These are phyloP conservation scores for Rosa lucieae DNA, from an alignment of 306 rosid species.

Conservation along the genomic window DNA sequence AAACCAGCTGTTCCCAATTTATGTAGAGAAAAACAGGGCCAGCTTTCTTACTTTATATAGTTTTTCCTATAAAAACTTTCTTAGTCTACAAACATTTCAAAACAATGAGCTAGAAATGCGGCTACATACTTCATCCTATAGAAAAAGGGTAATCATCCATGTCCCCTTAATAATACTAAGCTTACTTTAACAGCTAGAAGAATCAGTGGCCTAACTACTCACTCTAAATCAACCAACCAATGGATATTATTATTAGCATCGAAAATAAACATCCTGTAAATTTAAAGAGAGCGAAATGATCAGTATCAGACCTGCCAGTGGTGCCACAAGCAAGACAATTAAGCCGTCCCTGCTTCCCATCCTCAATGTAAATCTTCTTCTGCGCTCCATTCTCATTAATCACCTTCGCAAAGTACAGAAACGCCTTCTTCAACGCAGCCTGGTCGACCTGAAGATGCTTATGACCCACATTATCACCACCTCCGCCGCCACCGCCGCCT, in stretches of 20 bases:
- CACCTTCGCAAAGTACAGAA: conserved; percentile 57
- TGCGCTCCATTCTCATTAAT: conserved; percentile 58
- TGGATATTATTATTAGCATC: not conserved
- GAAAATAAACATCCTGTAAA: not conserved
- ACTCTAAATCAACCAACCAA: not conserved
- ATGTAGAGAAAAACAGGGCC: not conserved
- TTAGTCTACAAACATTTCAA: not conserved
- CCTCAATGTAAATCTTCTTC: conserved; percentile 70
- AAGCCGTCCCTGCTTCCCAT: conserved; percentile 75
- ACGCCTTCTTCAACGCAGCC: conserved; percentile 64
- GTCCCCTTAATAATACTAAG: not conserved
- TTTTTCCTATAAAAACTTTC: not conserved
- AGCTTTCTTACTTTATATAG: not conserved
- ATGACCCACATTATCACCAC: conserved; percentile 20
- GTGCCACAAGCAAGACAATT: conserved; percentile 87
- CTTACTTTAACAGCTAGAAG: not conserved
- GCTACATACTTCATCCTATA: not conserved
- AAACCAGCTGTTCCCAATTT: not conserved
- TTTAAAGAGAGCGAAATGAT: not conserved
- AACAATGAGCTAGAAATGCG: not conserved
- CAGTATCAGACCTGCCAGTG: conserved; percentile 71
- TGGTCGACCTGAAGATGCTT: conserved; percentile 69
- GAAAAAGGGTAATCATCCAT: not conserved
- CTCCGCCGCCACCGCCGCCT: conserved; percentile 23
- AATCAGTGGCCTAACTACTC: not conserved